Evolutionary conservation across 768 basidiomycete genomes (phyloP), one percentile per base, ranked within the genome.

Genomic region (Psilocybe cyanescens): DNA sequence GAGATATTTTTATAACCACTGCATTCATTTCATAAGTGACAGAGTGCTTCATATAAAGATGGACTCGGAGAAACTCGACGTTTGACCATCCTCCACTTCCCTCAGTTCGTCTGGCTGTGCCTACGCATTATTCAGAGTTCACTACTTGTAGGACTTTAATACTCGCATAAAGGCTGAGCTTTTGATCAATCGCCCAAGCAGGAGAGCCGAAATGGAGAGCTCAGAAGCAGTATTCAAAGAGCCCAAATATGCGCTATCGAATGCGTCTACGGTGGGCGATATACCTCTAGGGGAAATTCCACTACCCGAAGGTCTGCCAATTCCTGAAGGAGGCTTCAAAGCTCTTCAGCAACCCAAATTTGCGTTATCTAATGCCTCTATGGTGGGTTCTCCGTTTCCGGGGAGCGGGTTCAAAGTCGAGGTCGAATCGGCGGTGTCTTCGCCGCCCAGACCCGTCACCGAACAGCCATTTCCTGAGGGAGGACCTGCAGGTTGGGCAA

Each of bases 391-490:
- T 39, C 50, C 50, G 11, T 31, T 33, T 5, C 50, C 50, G 9
- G 50, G 50, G 1, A 51, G 30, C 4, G 50, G 30, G 1, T 51
- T 51, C 28, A 28, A 17, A 19, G 47, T 49, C 24, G 50, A 31
- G n/a, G 50, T 51, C 12, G 50, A 30, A 30, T 16, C 28, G 9
- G 50, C 30, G 11, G 28, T 29, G 5, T 16, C 50, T 11, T 29
- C 30, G 50, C 1, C 14, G 12, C 29, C 33, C 12, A 31, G 30
- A n/a, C 51, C 31, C 4, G 33, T 33, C 7, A 31, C 16, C 3
- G 51, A 53, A 17, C 51, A 35, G 8, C 51, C 51, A n/a, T 68
- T 66, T 35, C 65, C 65, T 33, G 63, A 68, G n/a, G 65, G 67
- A 44, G 67, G 67, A 8, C 57, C 46, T 16, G 49, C 45, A 8